Conservation (phyloP, 768 basidiomycete genomes). For the Tylopilus sp. region DNA sequence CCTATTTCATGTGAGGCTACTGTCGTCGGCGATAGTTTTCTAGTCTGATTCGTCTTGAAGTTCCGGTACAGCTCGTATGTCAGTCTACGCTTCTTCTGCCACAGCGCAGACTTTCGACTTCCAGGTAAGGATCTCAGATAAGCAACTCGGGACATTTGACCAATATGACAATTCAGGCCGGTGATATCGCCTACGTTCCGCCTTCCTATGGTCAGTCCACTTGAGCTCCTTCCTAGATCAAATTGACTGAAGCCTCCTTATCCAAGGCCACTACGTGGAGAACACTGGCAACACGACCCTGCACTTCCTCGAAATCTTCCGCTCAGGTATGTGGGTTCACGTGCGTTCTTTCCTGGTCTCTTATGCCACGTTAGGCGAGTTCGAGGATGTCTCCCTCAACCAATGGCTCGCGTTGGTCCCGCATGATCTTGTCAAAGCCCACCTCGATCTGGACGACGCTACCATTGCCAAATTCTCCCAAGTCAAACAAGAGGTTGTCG, state of each 20-base stretch:
- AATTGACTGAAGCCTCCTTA: background rate
- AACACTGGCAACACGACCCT: slow-evolving; percentile 61
- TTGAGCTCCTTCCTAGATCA: background rate
- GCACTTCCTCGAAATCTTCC: slow-evolving; percentile 61
- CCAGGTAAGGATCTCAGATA: slow-evolving; percentile 26
- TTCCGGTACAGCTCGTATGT: slow-evolving; percentile 40
- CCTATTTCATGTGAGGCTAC: slow-evolving; percentile 36
- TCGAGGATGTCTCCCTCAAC: slow-evolving; percentile 54
- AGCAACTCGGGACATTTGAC: background rate
- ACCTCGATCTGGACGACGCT: slow-evolving; percentile 53
- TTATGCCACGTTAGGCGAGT: slow-evolving; percentile 34
- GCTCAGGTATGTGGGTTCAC: slow-evolving; percentile 36
- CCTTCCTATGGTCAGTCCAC: slow-evolving; percentile 22
- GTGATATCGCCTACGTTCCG: slow-evolving; percentile 27
- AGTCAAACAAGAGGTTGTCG: slow-evolving; percentile 50
- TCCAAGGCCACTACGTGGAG: slow-evolving; percentile 63
- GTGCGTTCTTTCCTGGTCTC: no score
- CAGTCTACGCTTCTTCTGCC: slow-evolving; percentile 39
- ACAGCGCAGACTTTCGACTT: slow-evolving; percentile 45
- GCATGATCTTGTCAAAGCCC: slow-evolving; percentile 55
- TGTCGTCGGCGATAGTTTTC: background rate
- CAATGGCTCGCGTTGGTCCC: slow-evolving; percentile 66
- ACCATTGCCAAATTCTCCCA: slow-evolving; percentile 47
- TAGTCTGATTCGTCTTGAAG: slow-evolving; percentile 20
- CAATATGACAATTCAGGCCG: slow-evolving; percentile 23